A percentile compares a stretch with the other conserved stretches of the same genome.
phyloP scores from a whole-genome alignment of 192 early-diverging fungal genomes.

The Funneliformis mosseae region DNA sequence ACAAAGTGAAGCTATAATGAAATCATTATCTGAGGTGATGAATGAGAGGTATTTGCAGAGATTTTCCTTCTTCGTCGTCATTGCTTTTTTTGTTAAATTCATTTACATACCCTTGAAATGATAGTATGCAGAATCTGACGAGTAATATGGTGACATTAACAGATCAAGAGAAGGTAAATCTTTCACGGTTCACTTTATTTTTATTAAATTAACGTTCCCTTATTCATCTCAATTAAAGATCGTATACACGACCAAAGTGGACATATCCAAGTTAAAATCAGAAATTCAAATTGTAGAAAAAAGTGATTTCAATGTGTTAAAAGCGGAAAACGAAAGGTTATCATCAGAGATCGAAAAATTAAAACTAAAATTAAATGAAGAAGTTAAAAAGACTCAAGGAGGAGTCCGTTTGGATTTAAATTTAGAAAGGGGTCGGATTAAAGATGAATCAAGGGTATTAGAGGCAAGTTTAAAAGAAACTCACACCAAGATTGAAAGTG shows the following conservation, averaged over 20 bases:
- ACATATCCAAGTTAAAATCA: slow-evolving; percentile 84
- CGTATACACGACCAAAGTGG: slow-evolving; percentile 84
- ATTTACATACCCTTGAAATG: slow-evolving; percentile 19
- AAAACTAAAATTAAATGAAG: slow-evolving; percentile 79
- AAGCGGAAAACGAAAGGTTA: slow-evolving; percentile 78
- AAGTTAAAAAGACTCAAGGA: slow-evolving; percentile 81
- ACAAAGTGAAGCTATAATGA: slow-evolving; percentile 78
- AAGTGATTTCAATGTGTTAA: slow-evolving; percentile 83
- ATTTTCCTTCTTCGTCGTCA: background rate
- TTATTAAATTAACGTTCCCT: background rate
- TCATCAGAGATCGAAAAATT: slow-evolving; percentile 83
- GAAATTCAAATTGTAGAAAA: slow-evolving; percentile 90
- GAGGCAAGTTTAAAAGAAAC: slow-evolving; percentile 86
- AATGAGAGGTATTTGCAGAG: slow-evolving; percentile 58
- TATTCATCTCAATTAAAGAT: slow-evolving; percentile 41
- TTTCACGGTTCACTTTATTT: background rate
- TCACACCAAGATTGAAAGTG: slow-evolving; percentile 85
- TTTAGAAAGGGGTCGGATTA: slow-evolving; percentile 85
- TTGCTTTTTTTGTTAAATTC: background rate
- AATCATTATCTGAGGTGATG: slow-evolving; percentile 69
- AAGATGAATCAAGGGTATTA: slow-evolving; percentile 81
- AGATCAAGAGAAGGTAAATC: slow-evolving; percentile 73
- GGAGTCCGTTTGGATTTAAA: slow-evolving; percentile 84
- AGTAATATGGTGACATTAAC: slow-evolving; percentile 76
- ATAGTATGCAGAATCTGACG: slow-evolving; percentile 62